Evolutionary conservation across 192 early-diverging fungal genomes (phyloP).

Genomic region (Coemansia sp.): DNA sequence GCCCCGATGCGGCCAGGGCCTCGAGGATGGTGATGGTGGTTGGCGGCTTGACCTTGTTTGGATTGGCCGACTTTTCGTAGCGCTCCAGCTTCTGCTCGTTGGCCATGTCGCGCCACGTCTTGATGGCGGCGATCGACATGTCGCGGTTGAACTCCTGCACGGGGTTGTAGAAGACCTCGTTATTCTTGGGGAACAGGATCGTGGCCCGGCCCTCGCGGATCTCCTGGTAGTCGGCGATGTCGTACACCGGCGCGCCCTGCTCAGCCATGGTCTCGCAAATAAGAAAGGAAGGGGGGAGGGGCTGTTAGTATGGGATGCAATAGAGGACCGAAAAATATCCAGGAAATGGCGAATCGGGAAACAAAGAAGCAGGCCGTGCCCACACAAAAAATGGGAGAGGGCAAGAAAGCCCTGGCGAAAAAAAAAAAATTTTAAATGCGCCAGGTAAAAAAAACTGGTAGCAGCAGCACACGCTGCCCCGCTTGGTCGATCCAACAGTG

Average conservation of each 20-base stretch:
- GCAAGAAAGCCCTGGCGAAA: no score
- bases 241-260: slow-evolving; percentile 18
- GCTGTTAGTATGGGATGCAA: no score
- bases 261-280: slow-evolving; percentile 10
- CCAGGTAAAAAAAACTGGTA: no score
- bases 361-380: not conserved
- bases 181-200: slow-evolving; percentile 79
- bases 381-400: no score
- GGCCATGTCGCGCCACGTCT: slow-evolving; percentile 80
- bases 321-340: no score
- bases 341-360: no score
- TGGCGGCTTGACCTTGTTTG: slow-evolving; percentile 24
- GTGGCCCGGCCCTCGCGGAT: slow-evolving; percentile 77
- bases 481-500: no score
- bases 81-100: slow-evolving; percentile 60
- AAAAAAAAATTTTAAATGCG: no score
- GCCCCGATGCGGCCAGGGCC: slow-evolving; percentile 90
- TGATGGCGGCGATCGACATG: slow-evolving; percentile 96
- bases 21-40: slow-evolving; percentile 70
- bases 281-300: not conserved
- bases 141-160: slow-evolving; percentile 98
- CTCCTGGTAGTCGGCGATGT: slow-evolving; percentile 54
- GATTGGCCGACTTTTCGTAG: slow-evolving; percentile 53
- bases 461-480: no score
- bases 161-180: slow-evolving; percentile 98